These are phyloP conservation scores for Acanthamoeba sp. DNA, from an alignment of 208 protist genomes.

Conservation along the genomic window DNA sequence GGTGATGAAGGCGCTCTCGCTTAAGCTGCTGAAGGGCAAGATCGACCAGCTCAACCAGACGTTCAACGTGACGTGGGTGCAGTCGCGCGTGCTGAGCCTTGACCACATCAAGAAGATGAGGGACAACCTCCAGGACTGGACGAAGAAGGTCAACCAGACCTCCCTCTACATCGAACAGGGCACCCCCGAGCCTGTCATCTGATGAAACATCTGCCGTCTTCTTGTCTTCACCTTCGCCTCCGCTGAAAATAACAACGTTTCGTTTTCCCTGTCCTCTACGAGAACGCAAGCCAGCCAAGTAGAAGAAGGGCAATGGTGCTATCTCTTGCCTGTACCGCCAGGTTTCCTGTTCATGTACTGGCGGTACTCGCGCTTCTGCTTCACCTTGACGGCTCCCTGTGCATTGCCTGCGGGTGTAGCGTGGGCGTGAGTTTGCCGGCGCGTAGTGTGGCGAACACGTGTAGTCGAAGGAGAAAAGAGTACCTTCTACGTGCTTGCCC, in stretches of 20 bases:
- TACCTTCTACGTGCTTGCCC: slow-evolving; percentile 19
- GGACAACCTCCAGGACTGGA: slow-evolving; percentile 82
- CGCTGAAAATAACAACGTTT: too few relatives aligned
- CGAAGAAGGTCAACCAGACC: slow-evolving; percentile 64
- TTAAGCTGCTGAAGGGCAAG: slow-evolving; percentile 94
- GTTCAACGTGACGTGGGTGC: slow-evolving; percentile 89
- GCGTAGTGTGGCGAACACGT: not conserved
- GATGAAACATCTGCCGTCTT: not conserved
- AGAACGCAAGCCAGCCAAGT: too few relatives aligned
- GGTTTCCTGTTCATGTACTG: slow-evolving; percentile 47
- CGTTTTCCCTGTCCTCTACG: too few relatives aligned
- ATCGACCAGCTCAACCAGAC: slow-evolving; percentile 94
- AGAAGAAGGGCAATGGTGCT: not conserved
- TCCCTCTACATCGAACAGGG: slow-evolving; percentile 75
- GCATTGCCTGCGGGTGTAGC: slow-evolving; percentile 6
- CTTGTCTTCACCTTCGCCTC: too few relatives aligned
- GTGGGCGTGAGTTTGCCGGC: too few relatives aligned
- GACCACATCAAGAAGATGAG: slow-evolving; percentile 86
- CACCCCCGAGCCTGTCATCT: slow-evolving; percentile 48
- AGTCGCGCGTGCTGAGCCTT: slow-evolving; percentile 87
- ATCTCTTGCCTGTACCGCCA: slow-evolving; percentile 3
- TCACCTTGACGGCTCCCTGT: not conserved
- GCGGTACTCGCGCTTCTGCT: not conserved
- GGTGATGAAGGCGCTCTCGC: slow-evolving; percentile 95
- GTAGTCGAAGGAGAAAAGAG: not conserved